These are phyloP conservation scores for Lachancea waltii DNA, from an alignment of 805 yeast genomes.

Conservation along the genomic window DNA sequence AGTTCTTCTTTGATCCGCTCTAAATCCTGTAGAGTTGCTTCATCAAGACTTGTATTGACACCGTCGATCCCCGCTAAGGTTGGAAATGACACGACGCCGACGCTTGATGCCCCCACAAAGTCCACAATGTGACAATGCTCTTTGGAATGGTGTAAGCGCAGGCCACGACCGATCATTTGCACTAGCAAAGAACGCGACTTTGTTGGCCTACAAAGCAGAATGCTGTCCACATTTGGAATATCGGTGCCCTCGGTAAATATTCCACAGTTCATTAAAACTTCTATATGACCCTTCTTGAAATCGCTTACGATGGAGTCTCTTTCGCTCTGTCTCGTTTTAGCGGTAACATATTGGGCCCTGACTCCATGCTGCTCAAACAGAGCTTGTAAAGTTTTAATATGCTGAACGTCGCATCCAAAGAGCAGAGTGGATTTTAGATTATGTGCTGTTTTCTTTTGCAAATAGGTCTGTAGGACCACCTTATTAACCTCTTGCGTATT, in stretches of 20 bases:
- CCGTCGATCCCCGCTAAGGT: slow-evolving; percentile 37
- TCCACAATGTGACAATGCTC: slow-evolving; percentile 68
- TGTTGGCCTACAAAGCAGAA: slow-evolving; percentile 76
- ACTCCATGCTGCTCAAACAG: slow-evolving; percentile 54
- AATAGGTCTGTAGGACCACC: slow-evolving; percentile 47
- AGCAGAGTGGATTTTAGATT: slow-evolving; percentile 54
- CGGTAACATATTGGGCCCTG: slow-evolving; percentile 65
- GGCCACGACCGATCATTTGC: slow-evolving; percentile 91
- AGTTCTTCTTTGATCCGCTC: slow-evolving; percentile 20
- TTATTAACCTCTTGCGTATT: slow-evolving; percentile 50
- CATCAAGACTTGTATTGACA: slow-evolving; percentile 19
- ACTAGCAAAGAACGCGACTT: slow-evolving; percentile 60
- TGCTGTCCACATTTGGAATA: slow-evolving; percentile 79
- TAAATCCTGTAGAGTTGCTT: slow-evolving; percentile 32
- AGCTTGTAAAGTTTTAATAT: slow-evolving; percentile 48
- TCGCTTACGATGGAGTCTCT: slow-evolving; percentile 48
- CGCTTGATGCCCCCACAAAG: slow-evolving; percentile 56
- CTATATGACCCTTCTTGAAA: slow-evolving; percentile 55
- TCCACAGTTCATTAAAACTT: slow-evolving; percentile 79
- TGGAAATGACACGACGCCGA: slow-evolving; percentile 52
- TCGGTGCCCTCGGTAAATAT: slow-evolving; percentile 95
- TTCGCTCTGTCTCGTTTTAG: slow-evolving; percentile 48
- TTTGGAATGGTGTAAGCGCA: slow-evolving; percentile 58
- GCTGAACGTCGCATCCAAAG: slow-evolving; percentile 71
- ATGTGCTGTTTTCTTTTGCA: slow-evolving; percentile 37